These are phyloP conservation scores for Herpomyces periplanetae DNA, from an alignment of 2,329 filamentous ascomycete genomes.

Conservation along the genomic window DNA sequence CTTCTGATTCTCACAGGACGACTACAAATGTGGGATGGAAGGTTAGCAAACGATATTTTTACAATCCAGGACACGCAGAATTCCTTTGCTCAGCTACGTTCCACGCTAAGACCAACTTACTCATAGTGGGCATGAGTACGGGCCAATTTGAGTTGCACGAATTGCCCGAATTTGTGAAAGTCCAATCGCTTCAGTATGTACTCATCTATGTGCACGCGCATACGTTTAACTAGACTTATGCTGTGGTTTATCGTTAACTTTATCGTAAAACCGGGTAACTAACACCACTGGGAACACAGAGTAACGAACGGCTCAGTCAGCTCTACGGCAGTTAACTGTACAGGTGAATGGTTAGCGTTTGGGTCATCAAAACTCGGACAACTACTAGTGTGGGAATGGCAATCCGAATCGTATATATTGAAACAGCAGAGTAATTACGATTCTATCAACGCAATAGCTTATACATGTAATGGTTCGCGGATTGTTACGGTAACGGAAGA, in stretches of 20 bases:
- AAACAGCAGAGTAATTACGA: constrained; percentile 96
- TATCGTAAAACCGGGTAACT: too few species aligned
- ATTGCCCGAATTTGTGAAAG: constrained; percentile 73
- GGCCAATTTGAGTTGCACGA: constrained; percentile 81
- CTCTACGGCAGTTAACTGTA: constrained; percentile 66
- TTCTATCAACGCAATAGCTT: constrained; percentile 64
- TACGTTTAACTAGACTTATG: too few species aligned
- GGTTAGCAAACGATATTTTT: constrained; percentile 64
- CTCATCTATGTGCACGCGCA: too few species aligned
- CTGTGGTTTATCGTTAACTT: too few species aligned
- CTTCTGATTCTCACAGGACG: constrained; percentile 16
- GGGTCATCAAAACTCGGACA: constrained; percentile 81
- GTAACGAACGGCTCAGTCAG: constrained; percentile 93
- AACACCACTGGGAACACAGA: constrained; percentile 12
- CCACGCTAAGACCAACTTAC: constrained; percentile 45
- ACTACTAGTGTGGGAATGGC: constrained; percentile 96
- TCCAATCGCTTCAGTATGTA: constrained; percentile 27
- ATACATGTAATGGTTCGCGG: constrained; percentile 66
- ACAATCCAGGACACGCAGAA: constrained; percentile 57
- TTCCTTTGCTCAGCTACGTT: constrained; percentile 70
- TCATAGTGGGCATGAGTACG: constrained; percentile 87
- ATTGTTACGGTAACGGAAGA: constrained; percentile 84
- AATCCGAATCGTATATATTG: constrained; percentile 89
- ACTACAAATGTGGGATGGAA: constrained; percentile 45
- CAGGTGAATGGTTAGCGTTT: constrained; percentile 85